Evolutionary conservation across 257 asterid species (phyloP), one percentile per base, ranked within the genome.

Genomic region (Ligustrum vulgare): DNA sequence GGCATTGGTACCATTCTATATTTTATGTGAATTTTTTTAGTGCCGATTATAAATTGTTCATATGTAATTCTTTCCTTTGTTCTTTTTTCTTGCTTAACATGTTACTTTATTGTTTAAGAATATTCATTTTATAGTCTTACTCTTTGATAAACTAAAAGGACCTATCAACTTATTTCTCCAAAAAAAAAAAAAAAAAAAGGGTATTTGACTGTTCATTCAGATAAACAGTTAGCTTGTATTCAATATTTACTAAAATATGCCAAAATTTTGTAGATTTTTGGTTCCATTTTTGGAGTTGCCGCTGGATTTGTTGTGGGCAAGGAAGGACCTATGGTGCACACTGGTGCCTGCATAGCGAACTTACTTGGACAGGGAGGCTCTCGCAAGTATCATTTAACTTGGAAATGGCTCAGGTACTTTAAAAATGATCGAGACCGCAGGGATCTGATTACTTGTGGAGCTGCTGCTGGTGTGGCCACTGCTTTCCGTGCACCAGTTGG

Each of bases 401-500:
- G 97, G 99, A 89, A 79, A 79, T 94, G 98, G 95, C 94, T 94
- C 73, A 91, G 87, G 84, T 90, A 77, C 87, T 94, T 94, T 82
- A 94, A 94, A 83, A 94, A 94, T 76, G 99, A 94, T 65, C 84
- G 98, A 25, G 99, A 94, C 74, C 87, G 99, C 68, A 86, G 99
- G 87, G 99, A 94, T 81, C 84, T 94, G 88, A 94, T 94, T 83
- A 94, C 99, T 67, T 94, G 98, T 80, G 99, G 99, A 51, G 97
- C 99, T 22, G 99, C 98, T 78, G 98, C 98, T 83, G 99, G 99
- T 81, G 99, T 94, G 69, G 98, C 99, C 63, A 97, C 97, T 79
- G 99, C 99, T 78, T 94, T 94, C 79, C 99, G 99, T 31, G 98
- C 99, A 74, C 99, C 99, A 69, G 99, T 94, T 73, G 99, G 99